These are phyloP conservation scores for Prunus kanzakura DNA, from an alignment of 306 rosid genomes.

Conservation along the genomic window DNA sequence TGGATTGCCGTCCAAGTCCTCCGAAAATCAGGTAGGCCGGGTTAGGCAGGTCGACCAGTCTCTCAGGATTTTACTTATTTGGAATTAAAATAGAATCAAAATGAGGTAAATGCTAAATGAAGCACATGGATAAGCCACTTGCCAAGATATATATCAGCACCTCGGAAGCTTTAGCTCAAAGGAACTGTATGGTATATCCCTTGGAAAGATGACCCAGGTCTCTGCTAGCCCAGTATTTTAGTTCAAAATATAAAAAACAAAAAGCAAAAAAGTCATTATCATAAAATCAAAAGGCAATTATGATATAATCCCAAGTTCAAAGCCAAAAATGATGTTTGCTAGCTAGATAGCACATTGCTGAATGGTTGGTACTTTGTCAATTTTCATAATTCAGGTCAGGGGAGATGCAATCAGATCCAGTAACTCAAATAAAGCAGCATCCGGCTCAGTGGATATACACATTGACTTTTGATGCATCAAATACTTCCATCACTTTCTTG, in stretches of 20 bases:
- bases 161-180: no score
- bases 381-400: neutral
- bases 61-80: no score
- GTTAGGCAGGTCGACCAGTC: no score
- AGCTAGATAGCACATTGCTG: neutral
- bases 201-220: no score
- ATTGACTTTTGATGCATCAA: conserved; percentile 18
- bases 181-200: no score
- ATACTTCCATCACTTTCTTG: conserved; percentile 18
- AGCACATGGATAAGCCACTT: neutral
- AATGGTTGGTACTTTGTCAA: neutral
- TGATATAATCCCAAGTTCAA: neutral
- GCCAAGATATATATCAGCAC: no score
- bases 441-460: conserved; percentile 7
- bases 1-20: no score
- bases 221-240: no score
- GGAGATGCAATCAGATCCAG: conserved; percentile 4
- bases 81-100: no score
- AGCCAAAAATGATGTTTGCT: neutral
- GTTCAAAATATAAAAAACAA: no score
- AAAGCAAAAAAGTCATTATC: neutral
- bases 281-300: neutral
- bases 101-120: neutral
- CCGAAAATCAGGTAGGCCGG: no score
- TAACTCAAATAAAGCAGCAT: neutral